phyloP scores from a whole-genome alignment of 495 filamentous ascomycete species.

The Talaromyces trachyspermus region DNA sequence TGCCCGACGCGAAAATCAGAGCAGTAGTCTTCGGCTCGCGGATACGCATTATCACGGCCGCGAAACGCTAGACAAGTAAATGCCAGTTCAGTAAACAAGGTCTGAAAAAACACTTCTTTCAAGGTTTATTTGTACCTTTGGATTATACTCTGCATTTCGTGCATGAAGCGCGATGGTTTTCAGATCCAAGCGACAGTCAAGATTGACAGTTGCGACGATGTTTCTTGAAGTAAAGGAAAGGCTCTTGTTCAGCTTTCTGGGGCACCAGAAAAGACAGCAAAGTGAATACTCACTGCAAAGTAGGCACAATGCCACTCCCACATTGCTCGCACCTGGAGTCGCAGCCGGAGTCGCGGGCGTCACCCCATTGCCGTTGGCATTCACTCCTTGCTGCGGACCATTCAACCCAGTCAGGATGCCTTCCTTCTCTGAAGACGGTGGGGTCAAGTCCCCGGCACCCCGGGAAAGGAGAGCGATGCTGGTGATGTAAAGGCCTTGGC shows the following conservation, averaged over 20 bases:
- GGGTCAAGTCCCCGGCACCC: slow-evolving; percentile 74
- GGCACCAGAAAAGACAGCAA: slow-evolving; percentile 38
- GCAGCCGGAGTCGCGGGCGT: slow-evolving; percentile 93
- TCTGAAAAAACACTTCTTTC: slow-evolving; percentile 31
- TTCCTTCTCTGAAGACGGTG: slow-evolving; percentile 62
- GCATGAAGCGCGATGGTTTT: slow-evolving; percentile 99
- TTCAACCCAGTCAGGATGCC: slow-evolving; percentile 41
- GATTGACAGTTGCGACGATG: slow-evolving; percentile 98
- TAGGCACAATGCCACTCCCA: slow-evolving; percentile 89
- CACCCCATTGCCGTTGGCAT: slow-evolving; percentile 72
- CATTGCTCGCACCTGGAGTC: slow-evolving; percentile 72
- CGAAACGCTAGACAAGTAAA: slow-evolving; percentile 76
- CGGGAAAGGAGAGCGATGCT: slow-evolving; percentile 83
- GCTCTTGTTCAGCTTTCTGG: slow-evolving; percentile 48
- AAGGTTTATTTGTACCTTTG: slow-evolving; percentile 62
- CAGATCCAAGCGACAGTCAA: slow-evolving; percentile 94
- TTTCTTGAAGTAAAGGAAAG: slow-evolving; percentile 74
- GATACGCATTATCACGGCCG: slow-evolving; percentile 99
- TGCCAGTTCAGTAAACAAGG: slow-evolving; percentile 40
- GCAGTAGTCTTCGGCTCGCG: slow-evolving; percentile 98
- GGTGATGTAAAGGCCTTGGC: slow-evolving; percentile 87
- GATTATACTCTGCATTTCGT: slow-evolving; percentile 97
- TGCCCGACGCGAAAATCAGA: slow-evolving; percentile 94
- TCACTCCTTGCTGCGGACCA: slow-evolving; percentile 54
- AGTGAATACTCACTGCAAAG: slow-evolving; percentile 89